phyloP scores from a whole-genome alignment of 805 yeast genomes.

The Saccharomycopsis oosterbeekiorum region DNA sequence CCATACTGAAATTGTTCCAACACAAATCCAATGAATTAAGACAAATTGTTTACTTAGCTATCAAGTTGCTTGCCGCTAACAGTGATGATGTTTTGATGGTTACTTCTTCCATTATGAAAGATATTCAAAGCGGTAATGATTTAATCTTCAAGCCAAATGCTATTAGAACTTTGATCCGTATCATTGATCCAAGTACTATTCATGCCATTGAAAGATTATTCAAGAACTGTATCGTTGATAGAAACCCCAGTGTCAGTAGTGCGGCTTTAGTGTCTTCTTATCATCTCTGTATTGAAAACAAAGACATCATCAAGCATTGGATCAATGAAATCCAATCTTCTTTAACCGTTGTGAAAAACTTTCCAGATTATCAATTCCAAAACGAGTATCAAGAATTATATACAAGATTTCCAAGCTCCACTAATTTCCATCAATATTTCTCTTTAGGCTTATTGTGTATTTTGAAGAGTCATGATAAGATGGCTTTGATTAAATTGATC shows the following conservation, averaged over 20 bases:
- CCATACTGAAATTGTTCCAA: slow-evolving; percentile 90
- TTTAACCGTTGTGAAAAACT: slow-evolving; percentile 45
- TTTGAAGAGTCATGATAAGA: slow-evolving; percentile 80
- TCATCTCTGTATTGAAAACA: slow-evolving; percentile 80
- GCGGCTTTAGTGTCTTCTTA: slow-evolving; percentile 93
- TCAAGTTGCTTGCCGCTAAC: slow-evolving; percentile 76
- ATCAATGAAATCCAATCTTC: slow-evolving; percentile 91
- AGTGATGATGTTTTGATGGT: slow-evolving; percentile 95
- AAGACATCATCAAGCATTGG: slow-evolving; percentile 88
- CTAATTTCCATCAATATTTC: slow-evolving; percentile 87
- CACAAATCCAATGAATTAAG: slow-evolving; percentile 79
- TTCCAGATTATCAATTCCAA: slow-evolving; percentile 25
- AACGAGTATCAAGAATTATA: slow-evolving; percentile 19
- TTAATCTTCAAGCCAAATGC: slow-evolving; percentile 87
- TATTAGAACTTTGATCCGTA: slow-evolving; percentile 81
- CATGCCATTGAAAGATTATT: slow-evolving; percentile 87
- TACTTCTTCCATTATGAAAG: slow-evolving; percentile 96
- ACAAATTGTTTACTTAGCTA: slow-evolving; percentile 88
- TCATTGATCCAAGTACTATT: slow-evolving; percentile 82
- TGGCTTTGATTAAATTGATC: slow-evolving; percentile 87
- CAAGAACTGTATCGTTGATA: slow-evolving; percentile 88
- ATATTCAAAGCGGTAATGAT: slow-evolving; percentile 76
- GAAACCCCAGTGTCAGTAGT: slow-evolving; percentile 75
- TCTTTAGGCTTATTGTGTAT: slow-evolving; percentile 87
- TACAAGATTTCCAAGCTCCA: slow-evolving; percentile 47